Percentiles rank a stretch among this genome's conserved stretches.
These are phyloP conservation scores for Bothriochloa decipiens DNA, from an alignment of 176 grass and related monocot species.

Conservation along the genomic window DNA sequence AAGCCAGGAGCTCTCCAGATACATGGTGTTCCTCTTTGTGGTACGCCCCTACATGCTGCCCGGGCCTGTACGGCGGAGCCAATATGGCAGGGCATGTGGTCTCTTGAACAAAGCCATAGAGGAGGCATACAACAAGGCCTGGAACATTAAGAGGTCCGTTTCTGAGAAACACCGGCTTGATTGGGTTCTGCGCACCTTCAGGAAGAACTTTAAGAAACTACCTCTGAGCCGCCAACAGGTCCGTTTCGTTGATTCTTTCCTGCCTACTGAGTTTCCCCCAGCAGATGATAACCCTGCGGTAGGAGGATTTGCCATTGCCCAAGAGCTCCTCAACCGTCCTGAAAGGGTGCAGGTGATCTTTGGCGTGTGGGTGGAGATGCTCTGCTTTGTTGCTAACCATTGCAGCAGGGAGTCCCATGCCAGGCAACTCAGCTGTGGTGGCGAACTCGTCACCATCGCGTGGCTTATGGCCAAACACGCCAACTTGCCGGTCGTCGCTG, in stretches of 20 bases:
- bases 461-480: slow-evolving; percentile 8
- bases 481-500: not conserved
- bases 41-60: not conserved
- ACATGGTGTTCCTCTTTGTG: slow-evolving; percentile 11
- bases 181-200: not conserved
- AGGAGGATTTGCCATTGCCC: too few relatives aligned
- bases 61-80: slow-evolving; percentile 14
- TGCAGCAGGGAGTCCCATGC: slow-evolving; percentile 16
- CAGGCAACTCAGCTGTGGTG: not conserved
- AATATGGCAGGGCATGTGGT: too few relatives aligned
- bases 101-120: too few relatives aligned
- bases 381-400: not conserved
- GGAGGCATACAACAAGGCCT: too few relatives aligned
- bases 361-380: not conserved
- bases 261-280: not conserved
- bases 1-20: not conserved
- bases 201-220: not conserved
- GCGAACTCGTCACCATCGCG: not conserved
- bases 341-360: not conserved
- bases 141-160: too few relatives aligned
- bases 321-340: not conserved
- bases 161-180: not conserved
- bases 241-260: not conserved
- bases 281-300: not conserved
- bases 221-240: not conserved